Base-by-base conservation (phyloP, 768 basidiomycete species). In the Amanita pseudoporphyria region DNA sequence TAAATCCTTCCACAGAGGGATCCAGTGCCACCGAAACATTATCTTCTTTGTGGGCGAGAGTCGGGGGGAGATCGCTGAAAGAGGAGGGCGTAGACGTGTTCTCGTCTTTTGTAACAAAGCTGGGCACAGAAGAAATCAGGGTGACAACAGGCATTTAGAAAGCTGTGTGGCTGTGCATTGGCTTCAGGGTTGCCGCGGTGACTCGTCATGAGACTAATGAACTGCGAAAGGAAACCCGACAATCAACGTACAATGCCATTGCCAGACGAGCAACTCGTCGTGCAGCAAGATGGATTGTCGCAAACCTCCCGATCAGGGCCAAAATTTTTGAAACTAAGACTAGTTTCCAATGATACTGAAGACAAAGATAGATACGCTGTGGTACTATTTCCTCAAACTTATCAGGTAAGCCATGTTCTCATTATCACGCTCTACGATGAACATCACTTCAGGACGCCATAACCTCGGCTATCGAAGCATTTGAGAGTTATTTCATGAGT, bases 41-140 rank as follows among this genome's bases (percentile, higher is more conserved):
- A 1, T 82, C 76, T 58, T 93, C 78, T 57, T 76, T 73, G 68
- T 87, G 82, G 56, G 80, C 76, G 47, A 95, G 69, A 49, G 93
- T 71, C 1, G 94, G 83, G 1, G 86, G 90, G 51, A 98, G 93
- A 57, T 87, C 83, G 53, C 66, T 71, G 67, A 97, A 96, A 0
- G 89, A 88, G 1, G 72, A 59, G 1, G 95, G 95, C 0, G 95
- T 97, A 1, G 85, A 82, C 4, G 7, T 28, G 26, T 28, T 28
- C 26, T 28, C 26, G 26, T 28, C 26, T 7, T 28, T 28, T 7
- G 7, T 4, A 28, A 28, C 7, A 28, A 28, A 28, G 26, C 26
- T 28, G 26, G n/a, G 76, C 77, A 5, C 84, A 73, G 30, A 92
- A 60, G 54, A 56, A 49, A 73, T 71, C 51, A 64, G 53, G 14